Evolutionary conservation across 1,284 basidiomycete genomes (phyloP).

Genomic region (Volvariella volvacea): DNA sequence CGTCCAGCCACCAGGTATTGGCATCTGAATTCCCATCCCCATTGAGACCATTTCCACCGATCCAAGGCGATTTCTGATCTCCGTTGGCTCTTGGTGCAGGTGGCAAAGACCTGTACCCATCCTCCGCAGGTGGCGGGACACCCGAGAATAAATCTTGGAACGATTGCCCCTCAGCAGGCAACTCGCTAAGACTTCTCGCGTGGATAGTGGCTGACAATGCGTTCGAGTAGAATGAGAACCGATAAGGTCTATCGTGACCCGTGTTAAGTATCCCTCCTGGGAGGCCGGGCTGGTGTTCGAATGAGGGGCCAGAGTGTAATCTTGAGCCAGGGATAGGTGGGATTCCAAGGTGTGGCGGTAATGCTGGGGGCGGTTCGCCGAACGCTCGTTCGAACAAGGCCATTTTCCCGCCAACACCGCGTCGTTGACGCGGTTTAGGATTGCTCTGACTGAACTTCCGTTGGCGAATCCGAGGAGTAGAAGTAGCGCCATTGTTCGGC

Average conservation of each 20-base stretch:
- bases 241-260: conserved; percentile 86
- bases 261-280: conserved; percentile 34
- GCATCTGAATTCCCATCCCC: conserved; percentile 45
- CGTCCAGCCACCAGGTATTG: conserved; percentile 97
- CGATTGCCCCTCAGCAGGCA: conserved; percentile 89
- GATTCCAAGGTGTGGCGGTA: conserved; percentile 30
- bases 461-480: conserved; percentile 45
- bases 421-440: conserved; percentile 53
- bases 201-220: conserved; percentile 91
- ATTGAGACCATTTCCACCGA: background rate
- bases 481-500: background rate
- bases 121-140: conserved; percentile 15
- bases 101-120: background rate
- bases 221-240: conserved; percentile 99
- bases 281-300: conserved; percentile 16
- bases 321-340: conserved; percentile 5
- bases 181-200: conserved; percentile 86
- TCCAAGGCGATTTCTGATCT: background rate
- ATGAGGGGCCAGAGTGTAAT: background rate
- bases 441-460: conserved; percentile 82
- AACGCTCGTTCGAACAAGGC: conserved; percentile 80
- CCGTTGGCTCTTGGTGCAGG: background rate
- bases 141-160: conserved; percentile 91
- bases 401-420: conserved; percentile 80
- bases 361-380: conserved; percentile 40